Base-by-base conservation (phyloP, 148 eudicot genomes). In the Drosera capensis region DNA sequence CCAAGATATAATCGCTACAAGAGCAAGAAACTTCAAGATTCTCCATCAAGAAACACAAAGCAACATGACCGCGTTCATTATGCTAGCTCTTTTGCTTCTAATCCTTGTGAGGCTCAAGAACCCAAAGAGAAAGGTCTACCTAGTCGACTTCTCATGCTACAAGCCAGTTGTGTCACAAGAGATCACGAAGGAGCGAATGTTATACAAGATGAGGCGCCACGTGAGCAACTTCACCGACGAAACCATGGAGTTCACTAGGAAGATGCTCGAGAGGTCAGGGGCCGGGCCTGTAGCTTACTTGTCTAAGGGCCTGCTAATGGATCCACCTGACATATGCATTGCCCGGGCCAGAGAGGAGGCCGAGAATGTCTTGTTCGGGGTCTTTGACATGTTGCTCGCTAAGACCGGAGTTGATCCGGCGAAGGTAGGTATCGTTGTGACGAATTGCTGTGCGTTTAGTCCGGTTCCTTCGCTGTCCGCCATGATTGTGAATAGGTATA, bases 71-170 rank as follows among this genome's bases (percentile, higher is more conserved):
- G n/a, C n/a, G n/a, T n/a, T n/a, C n/a, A n/a, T n/a, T n/a, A n/a
- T n/a, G n/a, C n/a, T n/a, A n/a, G n/a, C n/a, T n/a, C n/a, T n/a
- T n/a, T n/a, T n/a, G n/a, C n/a, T n/a, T n/a, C n/a, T n/a, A n/a
- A n/a, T n/a, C n/a, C n/a, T n/a, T n/a, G n/a, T n/a, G n/a, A n/a
- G n/a, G n/a, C n/a, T n/a, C n/a, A n/a, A n/a, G n/a, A n/a, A n/a
- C n/a, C n/a, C n/a, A n/a, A n/a, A n/a, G n/a, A n/a, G n/a, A n/a
- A 39, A 39, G 3, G 28, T 57, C 20, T 57, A 20, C 48, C 24
- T 57, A 40, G 7, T 56, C 8, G 67, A 56, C 23, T 55, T 63
- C 17, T 55, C 62, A 17, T 63, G 61, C 25, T 46, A 56, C 50
- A 63, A 56, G 25, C 56, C 62, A 2, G 55, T 37, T 3, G 17